Conservation (phyloP, 371 early-diverging fungal species). For the Umbelopsis sp. region DNA sequence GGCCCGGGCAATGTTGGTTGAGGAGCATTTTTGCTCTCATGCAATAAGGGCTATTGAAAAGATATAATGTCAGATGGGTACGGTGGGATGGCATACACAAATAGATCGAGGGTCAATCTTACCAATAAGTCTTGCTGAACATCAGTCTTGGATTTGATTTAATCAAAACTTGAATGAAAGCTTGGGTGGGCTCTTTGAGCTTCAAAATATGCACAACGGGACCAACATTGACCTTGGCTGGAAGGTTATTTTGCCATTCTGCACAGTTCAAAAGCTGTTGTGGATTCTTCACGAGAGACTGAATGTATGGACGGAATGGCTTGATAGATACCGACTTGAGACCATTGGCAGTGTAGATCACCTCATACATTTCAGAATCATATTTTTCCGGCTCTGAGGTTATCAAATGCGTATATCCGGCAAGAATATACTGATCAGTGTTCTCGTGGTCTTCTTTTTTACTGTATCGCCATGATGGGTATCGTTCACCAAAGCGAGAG, state of each 20-base stretch:
- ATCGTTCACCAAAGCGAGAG: conserved; percentile 70
- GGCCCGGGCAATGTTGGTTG: conserved; percentile 36
- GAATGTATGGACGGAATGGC: conserved; percentile 18
- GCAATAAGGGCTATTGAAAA: conserved; percentile 49
- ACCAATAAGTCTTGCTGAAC: conserved; percentile 69
- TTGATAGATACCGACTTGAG: conserved; percentile 30
- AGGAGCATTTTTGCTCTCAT: conserved; percentile 56
- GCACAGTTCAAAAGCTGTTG: conserved; percentile 11
- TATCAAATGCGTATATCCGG: conserved; percentile 69
- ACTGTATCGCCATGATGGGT: conserved; percentile 60
- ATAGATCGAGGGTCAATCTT: conserved; percentile 24
- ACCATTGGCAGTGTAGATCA: conserved; percentile 39
- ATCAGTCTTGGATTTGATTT: conserved; percentile 54
- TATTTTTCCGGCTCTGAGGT: conserved; percentile 55
- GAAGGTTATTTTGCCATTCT: conserved; percentile 20
- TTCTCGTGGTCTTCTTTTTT: conserved; percentile 63
- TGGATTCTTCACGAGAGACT: conserved; percentile 14
- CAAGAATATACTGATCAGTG: conserved; percentile 54
- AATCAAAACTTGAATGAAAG: conserved; percentile 46
- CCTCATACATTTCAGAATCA: conserved; percentile 41
- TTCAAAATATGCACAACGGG: conserved; percentile 42
- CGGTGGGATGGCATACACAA: neutral
- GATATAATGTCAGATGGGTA: neutral
- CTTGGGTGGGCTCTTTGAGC: conserved; percentile 32
- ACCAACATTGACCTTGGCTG: conserved; percentile 25